These are phyloP conservation scores for Hemileccinum impolitum DNA, from an alignment of 768 basidiomycete species.

Conservation along the genomic window DNA sequence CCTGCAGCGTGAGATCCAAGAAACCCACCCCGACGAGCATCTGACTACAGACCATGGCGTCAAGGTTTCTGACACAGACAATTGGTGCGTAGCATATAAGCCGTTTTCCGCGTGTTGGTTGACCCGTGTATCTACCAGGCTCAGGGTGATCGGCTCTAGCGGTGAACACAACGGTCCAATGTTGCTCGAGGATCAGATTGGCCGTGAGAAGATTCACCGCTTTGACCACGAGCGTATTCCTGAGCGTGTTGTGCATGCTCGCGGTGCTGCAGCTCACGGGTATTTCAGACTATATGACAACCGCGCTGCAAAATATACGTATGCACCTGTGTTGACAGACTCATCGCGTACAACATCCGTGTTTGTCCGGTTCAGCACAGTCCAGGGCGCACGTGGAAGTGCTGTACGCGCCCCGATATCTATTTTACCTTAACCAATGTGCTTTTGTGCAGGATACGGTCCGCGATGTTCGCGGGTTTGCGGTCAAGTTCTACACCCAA, in stretches of 20 bases:
- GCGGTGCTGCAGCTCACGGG: conserved; percentile 79
- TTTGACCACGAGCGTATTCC: conserved; percentile 92
- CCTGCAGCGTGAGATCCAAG: conserved; percentile 26
- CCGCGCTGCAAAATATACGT: conserved; percentile 67
- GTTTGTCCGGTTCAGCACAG: conserved; percentile 85
- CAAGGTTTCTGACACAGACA: conserved; percentile 58
- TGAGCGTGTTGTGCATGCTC: conserved; percentile 73
- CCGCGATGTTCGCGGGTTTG: conserved; percentile 86
- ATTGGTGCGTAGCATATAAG: conserved; percentile 41
- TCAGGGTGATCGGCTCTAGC: conserved; percentile 43
- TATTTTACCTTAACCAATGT: neutral
- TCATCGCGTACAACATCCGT: conserved; percentile 67
- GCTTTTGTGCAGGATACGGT: conserved; percentile 54
- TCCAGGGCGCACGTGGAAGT: conserved; percentile 77
- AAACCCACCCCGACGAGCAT: conserved; percentile 6
- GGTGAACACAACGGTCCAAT: conserved; percentile 58
- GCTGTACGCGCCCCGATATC: conserved; percentile 48
- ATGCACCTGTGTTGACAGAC: conserved; percentile 69
- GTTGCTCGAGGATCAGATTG: conserved; percentile 75
- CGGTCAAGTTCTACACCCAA: conserved; percentile 75
- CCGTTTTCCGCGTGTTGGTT: conserved; percentile 1
- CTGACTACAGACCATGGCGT: conserved; percentile 65
- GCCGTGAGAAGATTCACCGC: conserved; percentile 69
- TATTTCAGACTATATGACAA: conserved; percentile 74
- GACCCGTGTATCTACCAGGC: conserved; percentile 37